Evolutionary conservation across 768 basidiomycete genomes (phyloP), one percentile per base, ranked within the genome.

Genomic region (Tremella yokohamensis): DNA sequence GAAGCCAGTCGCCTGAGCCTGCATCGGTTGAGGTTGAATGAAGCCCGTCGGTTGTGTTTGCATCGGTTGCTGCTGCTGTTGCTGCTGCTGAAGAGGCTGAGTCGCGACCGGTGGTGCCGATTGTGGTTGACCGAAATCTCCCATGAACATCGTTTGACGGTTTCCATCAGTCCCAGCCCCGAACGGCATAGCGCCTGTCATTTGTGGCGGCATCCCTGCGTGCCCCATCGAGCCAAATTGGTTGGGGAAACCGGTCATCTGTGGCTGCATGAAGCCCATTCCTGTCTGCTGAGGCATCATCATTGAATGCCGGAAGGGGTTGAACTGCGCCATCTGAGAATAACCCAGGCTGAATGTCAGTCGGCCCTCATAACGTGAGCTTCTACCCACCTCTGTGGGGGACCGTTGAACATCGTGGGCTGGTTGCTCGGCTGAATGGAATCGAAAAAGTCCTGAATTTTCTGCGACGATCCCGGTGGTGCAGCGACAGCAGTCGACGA

Each of bases 341-440:
- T 45, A 45, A 8, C 42, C 42, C 6, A 45, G 42, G 15, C 38
- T 57, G 20, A 8, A 8, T 50, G n/a, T 40, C 48, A 40, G 49
- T 22, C 18, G 37, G 8, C 2, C 8, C n/a, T 2, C 40, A 16
- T 42, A 13, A 26, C 19, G 26, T 2, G 13, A 26, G 7, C 29
- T 1, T 13, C 24, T 9, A 55, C 65, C 68, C 69, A 60, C 68
- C 56, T 44, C 56, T 58, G 54, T 22, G 70, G 53, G 2, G 63
- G 65, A 13, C 66, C 69, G 12, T 63, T 64, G 52, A 73, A 73
- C 69, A 73, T 70, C 1, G 66, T 70, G 16, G 71, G 69, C 49
- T 74, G 81, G 69, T 89, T 86, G 22, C 87, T 85, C 54, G 83
- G 82, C 73, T 96, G 92, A 64, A 99, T 94, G 4, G 88, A 83